Evolutionary conservation across 768 basidiomycete species (phyloP).

Genomic region (Tephrocybe sp.): DNA sequence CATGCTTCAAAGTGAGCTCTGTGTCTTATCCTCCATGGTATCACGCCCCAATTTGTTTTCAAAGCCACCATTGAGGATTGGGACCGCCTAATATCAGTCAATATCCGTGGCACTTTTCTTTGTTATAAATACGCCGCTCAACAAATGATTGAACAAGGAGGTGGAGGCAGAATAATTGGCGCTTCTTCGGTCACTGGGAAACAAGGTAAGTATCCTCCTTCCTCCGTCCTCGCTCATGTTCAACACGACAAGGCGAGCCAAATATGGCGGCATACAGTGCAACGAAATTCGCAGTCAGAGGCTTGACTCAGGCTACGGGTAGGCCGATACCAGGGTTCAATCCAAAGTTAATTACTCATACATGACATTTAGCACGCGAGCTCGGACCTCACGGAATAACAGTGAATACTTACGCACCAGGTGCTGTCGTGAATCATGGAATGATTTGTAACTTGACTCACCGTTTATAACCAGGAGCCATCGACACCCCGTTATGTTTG

Average conservation of each 20-base stretch:
- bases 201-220: conserved; percentile 19
- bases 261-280: conserved; percentile 26
- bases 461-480: conserved; percentile 1
- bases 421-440: too few species aligned
- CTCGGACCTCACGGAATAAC: conserved; percentile 26
- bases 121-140: conserved; percentile 41
- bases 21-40: neutral
- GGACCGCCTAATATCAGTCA: conserved; percentile 29
- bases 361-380: conserved; percentile 16
- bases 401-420: conserved; percentile 30
- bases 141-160: conserved; percentile 42
- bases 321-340: too few species aligned
- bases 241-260: conserved; percentile 7
- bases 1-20: neutral
- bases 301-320: conserved; percentile 28
- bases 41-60: neutral
- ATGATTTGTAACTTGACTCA: neutral
- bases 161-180: conserved; percentile 42
- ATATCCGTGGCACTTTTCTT: conserved; percentile 34
- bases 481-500: conserved; percentile 5
- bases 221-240: neutral
- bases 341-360: neutral
- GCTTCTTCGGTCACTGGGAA: conserved; percentile 40
- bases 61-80: conserved; percentile 30
- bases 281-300: conserved; percentile 41